phyloP scores from a whole-genome alignment of 306 rosid species.

The Ziziphus jujuba region DNA sequence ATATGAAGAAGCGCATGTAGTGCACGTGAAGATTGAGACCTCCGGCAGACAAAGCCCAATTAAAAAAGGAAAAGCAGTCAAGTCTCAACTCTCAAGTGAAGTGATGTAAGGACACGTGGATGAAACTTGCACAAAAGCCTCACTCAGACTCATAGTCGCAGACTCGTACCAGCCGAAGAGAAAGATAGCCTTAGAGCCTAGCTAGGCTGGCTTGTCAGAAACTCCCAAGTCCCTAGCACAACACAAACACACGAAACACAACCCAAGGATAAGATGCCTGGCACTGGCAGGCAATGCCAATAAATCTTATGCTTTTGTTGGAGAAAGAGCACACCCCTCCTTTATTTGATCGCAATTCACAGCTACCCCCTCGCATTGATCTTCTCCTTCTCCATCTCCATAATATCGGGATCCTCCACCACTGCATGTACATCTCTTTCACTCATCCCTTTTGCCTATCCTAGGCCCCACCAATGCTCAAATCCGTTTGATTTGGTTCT shows the following conservation, averaged over 20 bases:
- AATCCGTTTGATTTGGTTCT: too few species aligned
- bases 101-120: too few species aligned
- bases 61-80: slow-evolving; percentile 2
- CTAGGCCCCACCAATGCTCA: too few species aligned
- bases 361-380: too few species aligned
- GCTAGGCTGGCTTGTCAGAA: background rate
- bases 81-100: too few species aligned
- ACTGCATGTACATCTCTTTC: background rate
- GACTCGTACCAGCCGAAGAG: too few species aligned
- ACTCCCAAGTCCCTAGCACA: background rate
- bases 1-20: slow-evolving; percentile 2
- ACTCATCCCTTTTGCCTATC: too few species aligned
- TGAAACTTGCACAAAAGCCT: too few species aligned
- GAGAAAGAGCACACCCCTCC: slow-evolving; percentile 29
- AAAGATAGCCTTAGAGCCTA: too few species aligned
- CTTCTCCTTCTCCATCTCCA: background rate
- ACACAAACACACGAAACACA: background rate
- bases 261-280: slow-evolving; percentile 1
- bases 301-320: slow-evolving; percentile 30
- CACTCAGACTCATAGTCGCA: too few species aligned
- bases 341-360: slow-evolving; percentile 29
- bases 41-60: too few species aligned
- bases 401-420: slow-evolving; percentile 32
- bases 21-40: slow-evolving; percentile 37
- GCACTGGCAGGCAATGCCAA: background rate